Conservation (phyloP, 2,329 filamentous ascomycete species). For the Didymella arachidicola region DNA sequence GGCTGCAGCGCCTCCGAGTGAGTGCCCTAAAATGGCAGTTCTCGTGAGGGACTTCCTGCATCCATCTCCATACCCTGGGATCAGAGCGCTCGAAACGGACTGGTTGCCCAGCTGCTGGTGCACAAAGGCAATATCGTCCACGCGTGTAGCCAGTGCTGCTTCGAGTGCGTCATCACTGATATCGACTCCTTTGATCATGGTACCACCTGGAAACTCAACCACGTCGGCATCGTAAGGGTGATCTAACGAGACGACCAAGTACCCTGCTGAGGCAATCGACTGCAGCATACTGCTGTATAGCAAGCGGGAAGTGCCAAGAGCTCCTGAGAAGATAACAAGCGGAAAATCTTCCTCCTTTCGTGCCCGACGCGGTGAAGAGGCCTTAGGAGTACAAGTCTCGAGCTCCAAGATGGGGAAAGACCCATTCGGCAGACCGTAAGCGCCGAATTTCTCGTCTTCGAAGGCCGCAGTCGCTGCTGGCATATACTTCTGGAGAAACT, state of each 20-base stretch:
- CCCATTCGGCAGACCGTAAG: constrained; percentile 40
- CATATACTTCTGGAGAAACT: constrained; percentile 30
- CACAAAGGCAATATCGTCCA: constrained; percentile 34
- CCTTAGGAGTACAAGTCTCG: constrained; percentile 23
- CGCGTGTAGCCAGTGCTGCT: constrained; percentile 31
- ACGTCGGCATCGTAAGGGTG: constrained; percentile 59
- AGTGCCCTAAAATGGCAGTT: constrained; percentile 46
- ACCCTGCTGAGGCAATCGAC: constrained; percentile 58
- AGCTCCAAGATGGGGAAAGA: constrained; percentile 30
- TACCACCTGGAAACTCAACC: constrained; percentile 60
- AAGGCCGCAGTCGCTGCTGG: constrained; percentile 32
- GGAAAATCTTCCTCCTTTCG: constrained; percentile 10
- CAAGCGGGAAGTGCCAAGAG: constrained; percentile 54
- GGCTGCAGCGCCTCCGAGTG: constrained; percentile 48
- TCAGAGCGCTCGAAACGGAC: constrained; percentile 17
- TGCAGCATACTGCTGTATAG: constrained; percentile 56
- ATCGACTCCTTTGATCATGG: constrained; percentile 35
- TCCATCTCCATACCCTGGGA: constrained; percentile 11
- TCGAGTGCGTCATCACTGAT: constrained; percentile 38
- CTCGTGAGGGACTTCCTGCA: constrained; percentile 5
- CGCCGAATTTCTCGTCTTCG: constrained; percentile 32
- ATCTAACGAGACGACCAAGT: constrained; percentile 59
- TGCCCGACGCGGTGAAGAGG: not conserved
- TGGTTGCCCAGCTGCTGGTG: constrained; percentile 28
- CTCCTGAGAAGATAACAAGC: constrained; percentile 57